Evolutionary conservation across 1,284 basidiomycete species (phyloP), one percentile per base, ranked within the genome.

Genomic region (Malassezia equina): DNA sequence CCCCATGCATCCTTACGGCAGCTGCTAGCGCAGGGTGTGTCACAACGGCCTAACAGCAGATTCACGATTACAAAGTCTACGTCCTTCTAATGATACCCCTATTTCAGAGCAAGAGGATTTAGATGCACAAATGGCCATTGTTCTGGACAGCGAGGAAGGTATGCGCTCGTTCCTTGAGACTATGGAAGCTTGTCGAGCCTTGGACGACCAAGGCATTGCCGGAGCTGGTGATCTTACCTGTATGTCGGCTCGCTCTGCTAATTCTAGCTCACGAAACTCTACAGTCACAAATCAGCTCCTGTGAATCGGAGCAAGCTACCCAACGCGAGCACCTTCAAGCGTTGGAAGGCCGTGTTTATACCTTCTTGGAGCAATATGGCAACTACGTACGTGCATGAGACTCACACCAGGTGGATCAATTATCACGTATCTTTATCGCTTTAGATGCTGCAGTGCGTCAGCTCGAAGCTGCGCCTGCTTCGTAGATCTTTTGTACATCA

Each of bases 341-440:
- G 2, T 7, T 32, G 21, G 39, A 51, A 15, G n/a, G 24, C 7
- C 49, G 41, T 24, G 29, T 42, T 15, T 15, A 24, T 8, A 9
- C 25, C 15, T 4, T 56, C 6, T 31, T 51, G 3, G 15, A 24
- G n/a, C 49, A 39, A 23, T 57, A 52, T 17, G 34, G 29, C 9
- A 19, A 21, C 32, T 57, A 47, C 21, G 49, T 57, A 46, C 15
- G 47, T 49, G 12, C 17, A 19, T 24, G 24, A 17, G 32, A 21
- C 47, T 33, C 31, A 28, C 21, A 47, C 12, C 40, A 55, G 52
- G 41, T 49, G 24, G 55, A 57, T 31, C 49, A 52, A 17, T 24
- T 57, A 3, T 57, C 55, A 7, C 33, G 33, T 7, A 44, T 57
- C 5, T 52, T 57, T 44, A 17, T 57, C 6, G 50, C 25, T 3